Base-by-base conservation (phyloP, 352 stramenopile species). In the Phytopythium vexans region DNA sequence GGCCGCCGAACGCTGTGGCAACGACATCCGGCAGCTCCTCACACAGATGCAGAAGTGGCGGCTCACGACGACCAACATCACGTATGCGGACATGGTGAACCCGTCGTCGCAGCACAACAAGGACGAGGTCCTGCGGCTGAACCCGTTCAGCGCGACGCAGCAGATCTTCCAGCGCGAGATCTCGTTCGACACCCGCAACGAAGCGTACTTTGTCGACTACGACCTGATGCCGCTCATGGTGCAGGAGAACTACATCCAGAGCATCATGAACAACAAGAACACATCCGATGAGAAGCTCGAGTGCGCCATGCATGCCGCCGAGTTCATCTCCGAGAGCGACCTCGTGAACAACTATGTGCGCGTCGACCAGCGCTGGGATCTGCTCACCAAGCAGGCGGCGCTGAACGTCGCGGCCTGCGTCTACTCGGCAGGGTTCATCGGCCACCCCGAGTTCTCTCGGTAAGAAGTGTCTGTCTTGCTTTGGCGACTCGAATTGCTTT, bases 191-290 rank as follows among this genome's bases (percentile, higher is more conserved):
- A 71, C 83, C 35, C 86, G 97, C 7, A 98, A 94, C 52, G 94
- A 99, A 69, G 92, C 95, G 8, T 99, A 98, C 71, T 99, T 99
- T 70, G 95, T 98, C 12, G 97, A 99, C 72, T 99, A 99, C 65
- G 94, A 97, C 67, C 75, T 99, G 37, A 96, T 98, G 71, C 97
- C 97, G 14, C 72, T 99, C 32, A 91, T 99, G 69, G 68, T 99
- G 5, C 94, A 99, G 60, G 86, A 91, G 63, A 85, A 96, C 54
- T 89, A 92, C 62, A 86, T 94, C 35, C 69, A 87, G 49, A 92
- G 81, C 52, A 82, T 94, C 50, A 88, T 88, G 75, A 87, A 78
- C 55, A 85, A 91, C 59, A 60, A 70, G 36, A 80, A 58, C 14
- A 74, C 74, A 36, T 79, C 72, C 0, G 72, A 91, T 16, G 71